Percentiles rank a stretch among this genome's conserved stretches.
phyloP scores from a whole-genome alignment of 352 stramenopile species.

The Phytophthora boehmeriae region DNA sequence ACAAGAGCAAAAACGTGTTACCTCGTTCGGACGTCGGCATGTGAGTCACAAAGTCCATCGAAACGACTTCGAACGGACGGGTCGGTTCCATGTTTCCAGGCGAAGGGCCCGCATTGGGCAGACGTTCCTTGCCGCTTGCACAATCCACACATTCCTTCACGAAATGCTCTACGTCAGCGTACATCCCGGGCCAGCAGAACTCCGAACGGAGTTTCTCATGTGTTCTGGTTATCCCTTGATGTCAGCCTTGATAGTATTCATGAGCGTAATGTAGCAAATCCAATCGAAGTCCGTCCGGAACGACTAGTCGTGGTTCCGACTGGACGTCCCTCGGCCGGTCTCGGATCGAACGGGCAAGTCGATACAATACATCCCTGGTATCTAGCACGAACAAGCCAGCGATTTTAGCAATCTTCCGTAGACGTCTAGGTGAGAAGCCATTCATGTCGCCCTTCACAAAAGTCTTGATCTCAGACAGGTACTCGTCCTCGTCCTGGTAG shows the following conservation, averaged over 20 bases:
- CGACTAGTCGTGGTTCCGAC: neutral
- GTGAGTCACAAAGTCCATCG: neutral
- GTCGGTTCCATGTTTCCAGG: neutral
- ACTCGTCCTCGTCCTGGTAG: neutral
- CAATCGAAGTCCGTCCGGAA: neutral
- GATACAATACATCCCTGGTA: neutral
- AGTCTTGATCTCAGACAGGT: neutral
- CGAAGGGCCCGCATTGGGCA: neutral
- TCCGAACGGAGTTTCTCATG: neutral
- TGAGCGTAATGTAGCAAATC: conserved; percentile 1
- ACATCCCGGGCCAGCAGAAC: conserved; percentile 1
- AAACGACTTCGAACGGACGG: neutral
- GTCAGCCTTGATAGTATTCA: conserved; percentile 1
- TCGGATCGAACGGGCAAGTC: neutral
- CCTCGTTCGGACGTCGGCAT: neutral
- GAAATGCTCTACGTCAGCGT: neutral
- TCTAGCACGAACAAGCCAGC: neutral
- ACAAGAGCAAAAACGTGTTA: neutral
- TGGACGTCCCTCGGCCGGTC: neutral
- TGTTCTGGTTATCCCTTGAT: neutral
- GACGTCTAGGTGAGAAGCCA: neutral
- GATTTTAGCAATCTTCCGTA: neutral
- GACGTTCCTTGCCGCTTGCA: neutral
- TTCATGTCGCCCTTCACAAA: neutral
- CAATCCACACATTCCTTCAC: neutral